Evolutionary conservation across 257 asterid genomes (phyloP), one percentile per base, ranked within the genome.

Genomic region (Catharanthus roseus): DNA sequence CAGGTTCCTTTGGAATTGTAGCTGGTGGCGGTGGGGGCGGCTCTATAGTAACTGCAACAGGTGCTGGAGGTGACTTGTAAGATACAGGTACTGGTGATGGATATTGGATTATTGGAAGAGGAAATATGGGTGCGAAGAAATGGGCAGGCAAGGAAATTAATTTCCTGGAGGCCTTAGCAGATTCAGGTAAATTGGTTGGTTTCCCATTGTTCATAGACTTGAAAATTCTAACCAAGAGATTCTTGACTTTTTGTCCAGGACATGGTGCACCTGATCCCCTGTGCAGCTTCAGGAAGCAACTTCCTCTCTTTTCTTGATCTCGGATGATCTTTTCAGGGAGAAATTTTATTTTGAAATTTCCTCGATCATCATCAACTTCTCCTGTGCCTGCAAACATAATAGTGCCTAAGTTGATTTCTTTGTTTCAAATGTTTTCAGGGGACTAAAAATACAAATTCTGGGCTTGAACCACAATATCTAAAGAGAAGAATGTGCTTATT

Each of bases 131-230:
- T 42, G 33, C 21, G 39, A 66, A 67, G 24, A 66, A 21, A 3
- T 23, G 57, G 24, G 42, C 6, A 3, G 77, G 55, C n/a, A 64
- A 18, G 55, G n/a, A 6, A 33, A 57, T 44, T 71, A 68, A 58
- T 31, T 74, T 67, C 42, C 78, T 74, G 69, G 73, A 31, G 8
- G n/a, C n/a, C n/a, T n/a, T n/a, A n/a, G n/a, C n/a, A n/a, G n/a
- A n/a, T n/a, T n/a, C n/a, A n/a, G n/a, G n/a, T n/a, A n/a, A n/a
- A n/a, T n/a, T n/a, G 28, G 38, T 45, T 24, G 21, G 74, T 19
- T 70, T 41, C n/a, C 5, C 45, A n/a, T 57, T 42, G 21, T 58
- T 5, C 11, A 10, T 58, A 45, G 66, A 58, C 47, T 70, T 70
- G 67, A 58, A 41, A 16, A 57, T 41, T 66, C 28, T 15, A 10